phyloP scores from a whole-genome alignment of 495 filamentous ascomycete genomes.

The Coniosporium apollinis region DNA sequence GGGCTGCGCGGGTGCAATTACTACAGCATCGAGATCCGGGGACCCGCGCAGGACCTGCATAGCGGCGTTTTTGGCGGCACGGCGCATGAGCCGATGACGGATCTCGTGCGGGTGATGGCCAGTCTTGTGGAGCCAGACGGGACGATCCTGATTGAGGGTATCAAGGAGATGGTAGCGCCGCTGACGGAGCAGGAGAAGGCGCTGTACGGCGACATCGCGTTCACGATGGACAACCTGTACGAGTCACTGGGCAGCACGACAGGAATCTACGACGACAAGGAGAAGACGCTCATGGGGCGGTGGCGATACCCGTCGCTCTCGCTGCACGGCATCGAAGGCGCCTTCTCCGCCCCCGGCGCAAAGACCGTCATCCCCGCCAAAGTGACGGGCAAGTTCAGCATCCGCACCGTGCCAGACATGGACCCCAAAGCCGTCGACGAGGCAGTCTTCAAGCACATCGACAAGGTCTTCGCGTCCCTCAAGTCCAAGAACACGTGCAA shows the following conservation, averaged over 20 bases:
- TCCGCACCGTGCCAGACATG: conserved; percentile 96
- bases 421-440: conserved; percentile 74
- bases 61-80: conserved; percentile 92
- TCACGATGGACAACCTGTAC: conserved; percentile 89
- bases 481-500: conserved; percentile 80
- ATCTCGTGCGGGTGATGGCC: conserved; percentile 64
- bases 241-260: conserved; percentile 78
- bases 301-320: conserved; percentile 91
- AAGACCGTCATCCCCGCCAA: conserved; percentile 99
- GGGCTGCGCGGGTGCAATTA: conserved; percentile 96
- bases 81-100: conserved; percentile 96
- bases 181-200: conserved; percentile 70
- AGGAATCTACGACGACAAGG: conserved; percentile 68
- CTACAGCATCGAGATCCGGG: conserved; percentile 74
- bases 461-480: conserved; percentile 64
- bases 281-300: conserved; percentile 74
- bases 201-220: conserved; percentile 72
- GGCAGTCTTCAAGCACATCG: conserved; percentile 62
- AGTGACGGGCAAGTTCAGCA: conserved; percentile 94
- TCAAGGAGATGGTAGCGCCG: conserved; percentile 81
- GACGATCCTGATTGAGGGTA: conserved; percentile 75
- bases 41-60: conserved; percentile 87
- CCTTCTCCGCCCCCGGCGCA: conserved; percentile 80
- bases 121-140: conserved; percentile 76
- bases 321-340: conserved; percentile 92